A percentile compares a stretch with the other conserved stretches of the same genome.
Evolutionary conservation across 2,329 filamentous ascomycete species (phyloP).

Genomic region (Neobulgaria alba): DNA sequence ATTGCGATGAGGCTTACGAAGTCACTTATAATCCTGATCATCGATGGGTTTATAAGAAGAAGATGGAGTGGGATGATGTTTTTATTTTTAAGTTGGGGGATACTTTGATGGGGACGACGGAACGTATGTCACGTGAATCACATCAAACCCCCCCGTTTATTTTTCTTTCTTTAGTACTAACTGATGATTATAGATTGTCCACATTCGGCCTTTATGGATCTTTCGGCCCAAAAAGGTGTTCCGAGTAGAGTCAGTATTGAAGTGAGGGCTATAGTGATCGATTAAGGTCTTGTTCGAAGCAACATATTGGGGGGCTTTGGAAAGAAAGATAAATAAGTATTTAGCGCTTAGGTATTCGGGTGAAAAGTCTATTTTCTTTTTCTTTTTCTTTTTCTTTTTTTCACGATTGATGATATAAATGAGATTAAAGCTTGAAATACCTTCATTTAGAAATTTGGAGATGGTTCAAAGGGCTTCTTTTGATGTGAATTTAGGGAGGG

Average conservation of each 20-base stretch:
- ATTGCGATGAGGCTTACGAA: slow-evolving; percentile 4
- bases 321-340: too few species aligned
- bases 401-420: too few species aligned
- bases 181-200: slow-evolving; percentile 11
- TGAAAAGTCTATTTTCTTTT: too few species aligned
- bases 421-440: too few species aligned
- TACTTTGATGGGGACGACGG: background rate
- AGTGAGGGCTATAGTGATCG: slow-evolving; percentile 1
- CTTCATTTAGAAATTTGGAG: too few species aligned
- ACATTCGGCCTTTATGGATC: slow-evolving; percentile 4
- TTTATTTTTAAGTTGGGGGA: slow-evolving; percentile 4
- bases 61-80: slow-evolving; percentile 3
- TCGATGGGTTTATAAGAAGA: slow-evolving; percentile 4
- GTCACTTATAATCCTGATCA: slow-evolving; percentile 4
- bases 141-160: background rate
- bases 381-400: too few species aligned
- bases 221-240: background rate
- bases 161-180: background rate
- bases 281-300: too few species aligned
- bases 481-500: too few species aligned
- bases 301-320: too few species aligned
- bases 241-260: slow-evolving; percentile 2
- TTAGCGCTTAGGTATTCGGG: too few species aligned
- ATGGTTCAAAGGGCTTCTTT: too few species aligned
- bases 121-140: background rate